Evolutionary conservation across 306 rosid genomes (phyloP).

Genomic region (Hippophae rhamnoides): DNA sequence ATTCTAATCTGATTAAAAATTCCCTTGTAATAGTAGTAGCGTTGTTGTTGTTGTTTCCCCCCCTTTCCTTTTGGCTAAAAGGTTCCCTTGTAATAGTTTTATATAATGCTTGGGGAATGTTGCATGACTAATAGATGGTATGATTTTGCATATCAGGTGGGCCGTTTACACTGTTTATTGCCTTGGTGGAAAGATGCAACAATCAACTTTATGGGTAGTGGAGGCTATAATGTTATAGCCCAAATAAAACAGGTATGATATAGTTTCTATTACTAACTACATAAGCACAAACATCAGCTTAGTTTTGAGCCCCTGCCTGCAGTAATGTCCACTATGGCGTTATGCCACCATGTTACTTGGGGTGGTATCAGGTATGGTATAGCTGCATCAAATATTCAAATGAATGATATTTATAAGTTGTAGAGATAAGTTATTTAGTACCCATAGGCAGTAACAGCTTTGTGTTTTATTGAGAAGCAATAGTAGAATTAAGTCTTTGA

Average conservation of each 20-base stretch:
- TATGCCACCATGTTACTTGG: too few relatives aligned
- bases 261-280: background rate
- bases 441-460: background rate
- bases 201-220: constrained; percentile 34
- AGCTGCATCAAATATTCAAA: too few relatives aligned
- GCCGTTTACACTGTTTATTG: constrained; percentile 43
- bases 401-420: too few relatives aligned
- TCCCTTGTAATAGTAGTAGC: too few relatives aligned
- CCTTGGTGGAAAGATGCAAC: constrained; percentile 60
- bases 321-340: too few relatives aligned
- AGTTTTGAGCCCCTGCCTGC: too few relatives aligned
- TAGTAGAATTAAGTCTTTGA: background rate
- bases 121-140: constrained; percentile 1
- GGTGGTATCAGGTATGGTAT: background rate
- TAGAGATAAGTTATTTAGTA: too few relatives aligned
- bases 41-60: too few relatives aligned
- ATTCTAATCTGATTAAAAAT: background rate
- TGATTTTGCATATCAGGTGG: constrained; percentile 26
- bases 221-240: constrained; percentile 41
- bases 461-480: background rate
- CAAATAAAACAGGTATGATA: constrained; percentile 34
- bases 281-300: background rate
- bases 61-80: too few relatives aligned
- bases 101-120: background rate
- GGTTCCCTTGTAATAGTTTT: background rate